phyloP scores from a whole-genome alignment of 129 eudicot genomes.

The Centaurea solstitialis region DNA sequence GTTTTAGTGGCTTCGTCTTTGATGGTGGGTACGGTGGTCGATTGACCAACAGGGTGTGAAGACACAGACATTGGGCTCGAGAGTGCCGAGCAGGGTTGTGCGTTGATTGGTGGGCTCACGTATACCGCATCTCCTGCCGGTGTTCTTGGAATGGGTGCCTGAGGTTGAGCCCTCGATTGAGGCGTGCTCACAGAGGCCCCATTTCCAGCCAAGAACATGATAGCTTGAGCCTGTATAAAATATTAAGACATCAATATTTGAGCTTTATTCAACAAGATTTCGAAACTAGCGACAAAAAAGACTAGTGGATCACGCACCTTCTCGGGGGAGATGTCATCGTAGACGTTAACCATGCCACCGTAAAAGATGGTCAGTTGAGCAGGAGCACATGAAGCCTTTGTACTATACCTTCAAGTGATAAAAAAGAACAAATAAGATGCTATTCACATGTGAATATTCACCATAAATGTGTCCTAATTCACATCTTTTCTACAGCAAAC shows the following conservation, averaged over 20 bases:
- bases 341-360: slow-evolving; percentile 61
- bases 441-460: background rate
- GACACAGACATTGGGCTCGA: slow-evolving; percentile 46
- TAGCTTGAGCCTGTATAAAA: slow-evolving; percentile 66
- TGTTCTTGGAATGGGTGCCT: slow-evolving; percentile 27
- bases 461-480: background rate
- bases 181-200: slow-evolving; percentile 35
- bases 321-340: slow-evolving; percentile 57
- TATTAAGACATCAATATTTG: background rate
- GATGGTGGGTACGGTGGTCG: slow-evolving; percentile 24
- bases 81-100: slow-evolving; percentile 32
- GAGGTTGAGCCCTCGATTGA: slow-evolving; percentile 25
- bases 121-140: slow-evolving; percentile 34
- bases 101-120: slow-evolving; percentile 36
- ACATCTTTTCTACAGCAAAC: background rate
- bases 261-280: slow-evolving; percentile 17
- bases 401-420: slow-evolving; percentile 29
- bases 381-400: slow-evolving; percentile 48
- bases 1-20: slow-evolving; percentile 35
- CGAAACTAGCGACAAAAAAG: background rate
- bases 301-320: slow-evolving; percentile 35
- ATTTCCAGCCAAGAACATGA: slow-evolving; percentile 72
- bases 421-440: background rate
- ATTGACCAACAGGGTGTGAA: slow-evolving; percentile 32
- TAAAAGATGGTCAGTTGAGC: slow-evolving; percentile 77